Evolutionary conservation across 108 stramenopile genomes (phyloP).

Genomic region (Seminavis robusta): DNA sequence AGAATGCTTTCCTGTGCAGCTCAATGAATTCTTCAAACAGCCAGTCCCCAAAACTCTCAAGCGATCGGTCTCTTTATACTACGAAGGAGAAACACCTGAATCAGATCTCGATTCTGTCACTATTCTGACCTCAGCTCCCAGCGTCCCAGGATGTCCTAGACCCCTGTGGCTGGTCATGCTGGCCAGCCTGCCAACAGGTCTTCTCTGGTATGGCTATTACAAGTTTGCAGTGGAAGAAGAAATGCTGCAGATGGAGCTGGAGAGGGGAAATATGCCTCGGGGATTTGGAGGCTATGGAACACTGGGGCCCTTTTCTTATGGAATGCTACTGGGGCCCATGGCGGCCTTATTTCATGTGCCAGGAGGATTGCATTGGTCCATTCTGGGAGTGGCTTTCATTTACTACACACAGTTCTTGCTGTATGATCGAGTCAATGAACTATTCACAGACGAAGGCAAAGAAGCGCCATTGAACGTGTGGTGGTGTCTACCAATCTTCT

Average conservation of each 20-base stretch:
- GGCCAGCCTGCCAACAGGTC: slow-evolving; percentile 30
- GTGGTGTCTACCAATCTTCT: slow-evolving; percentile 37
- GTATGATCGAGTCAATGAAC: slow-evolving; percentile 37
- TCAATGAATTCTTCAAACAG: slow-evolving; percentile 42
- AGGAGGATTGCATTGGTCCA: slow-evolving; percentile 27
- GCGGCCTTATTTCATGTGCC: slow-evolving; percentile 20
- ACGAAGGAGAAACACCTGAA: not conserved
- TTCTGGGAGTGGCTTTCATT: slow-evolving; percentile 16
- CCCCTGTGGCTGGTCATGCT: slow-evolving; percentile 43
- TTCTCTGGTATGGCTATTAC: slow-evolving; percentile 52
- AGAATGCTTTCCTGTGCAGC: slow-evolving; percentile 12
- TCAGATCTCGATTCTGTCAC: slow-evolving; percentile 20
- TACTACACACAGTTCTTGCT: slow-evolving; percentile 35
- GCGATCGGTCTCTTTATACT: slow-evolving; percentile 6
- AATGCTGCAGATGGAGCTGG: slow-evolving; percentile 35
- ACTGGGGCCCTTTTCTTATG: slow-evolving; percentile 19
- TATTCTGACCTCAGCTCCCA: slow-evolving; percentile 33
- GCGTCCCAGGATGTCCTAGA: slow-evolving; percentile 29
- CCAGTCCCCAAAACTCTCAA: slow-evolving; percentile 22
- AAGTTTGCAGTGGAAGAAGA: slow-evolving; percentile 53
- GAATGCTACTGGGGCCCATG: slow-evolving; percentile 28
- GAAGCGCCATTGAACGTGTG: slow-evolving; percentile 18
- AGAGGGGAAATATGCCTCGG: slow-evolving; percentile 8
- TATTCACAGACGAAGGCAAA: slow-evolving; percentile 18
- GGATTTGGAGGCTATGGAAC: slow-evolving; percentile 51